phyloP scores from a whole-genome alignment of 1,284 basidiomycete species.

The Singerocomus rubriflavus region DNA sequence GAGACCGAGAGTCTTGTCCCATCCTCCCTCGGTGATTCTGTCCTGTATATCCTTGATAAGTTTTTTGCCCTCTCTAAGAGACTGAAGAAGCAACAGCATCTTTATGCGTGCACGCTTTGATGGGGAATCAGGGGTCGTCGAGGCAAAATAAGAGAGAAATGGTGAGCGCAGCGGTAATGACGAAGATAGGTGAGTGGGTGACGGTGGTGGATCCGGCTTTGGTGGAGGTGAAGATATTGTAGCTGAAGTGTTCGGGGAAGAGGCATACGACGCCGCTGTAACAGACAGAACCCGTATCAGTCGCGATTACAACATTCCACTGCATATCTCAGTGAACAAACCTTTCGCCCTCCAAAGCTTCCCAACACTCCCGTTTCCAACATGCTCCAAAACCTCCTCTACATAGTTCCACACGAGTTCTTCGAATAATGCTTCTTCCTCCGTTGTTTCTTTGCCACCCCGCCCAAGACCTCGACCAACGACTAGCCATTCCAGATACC shows the following conservation, averaged over 20 bases:
- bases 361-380: constrained; percentile 46
- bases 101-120: constrained; percentile 74
- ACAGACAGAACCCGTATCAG: background rate
- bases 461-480: constrained; percentile 65
- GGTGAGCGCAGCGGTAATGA: constrained; percentile 30
- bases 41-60: constrained; percentile 21
- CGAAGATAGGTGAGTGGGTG: background rate
- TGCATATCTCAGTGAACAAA: constrained; percentile 23
- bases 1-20: constrained; percentile 54
- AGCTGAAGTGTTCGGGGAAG: constrained; percentile 16
- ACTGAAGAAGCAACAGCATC: constrained; percentile 76
- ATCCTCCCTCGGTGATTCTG: constrained; percentile 16
- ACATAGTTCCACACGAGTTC: constrained; percentile 56
- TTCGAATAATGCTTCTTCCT: constrained; percentile 39
- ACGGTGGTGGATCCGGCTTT: constrained; percentile 8
- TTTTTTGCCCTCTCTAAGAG: constrained; percentile 36
- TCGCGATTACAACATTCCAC: background rate
- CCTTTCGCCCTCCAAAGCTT: constrained; percentile 76
- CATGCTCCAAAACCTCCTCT: constrained; percentile 49
- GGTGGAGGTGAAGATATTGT: constrained; percentile 6
- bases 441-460: constrained; percentile 6
- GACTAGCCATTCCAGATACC: constrained; percentile 80
- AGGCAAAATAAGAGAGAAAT: constrained; percentile 62
- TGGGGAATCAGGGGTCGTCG: constrained; percentile 71
- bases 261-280: constrained; percentile 49